Conservation (phyloP, 306 rosid species). For the Sindora glabra region DNA sequence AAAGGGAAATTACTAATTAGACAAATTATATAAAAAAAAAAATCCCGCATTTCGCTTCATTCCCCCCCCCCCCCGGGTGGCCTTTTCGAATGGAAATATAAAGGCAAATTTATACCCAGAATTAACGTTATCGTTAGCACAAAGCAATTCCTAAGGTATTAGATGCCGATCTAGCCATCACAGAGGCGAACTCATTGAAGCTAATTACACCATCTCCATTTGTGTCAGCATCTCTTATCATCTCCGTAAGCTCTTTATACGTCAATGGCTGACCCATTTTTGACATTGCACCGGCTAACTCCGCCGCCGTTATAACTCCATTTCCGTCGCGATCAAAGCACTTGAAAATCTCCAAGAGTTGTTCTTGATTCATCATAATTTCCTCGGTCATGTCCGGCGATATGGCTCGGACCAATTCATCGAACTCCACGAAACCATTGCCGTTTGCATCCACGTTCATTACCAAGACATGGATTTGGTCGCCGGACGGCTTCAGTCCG, state of each 20-base stretch:
- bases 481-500: constrained; percentile 65
- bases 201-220: constrained; percentile 84
- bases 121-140: not conserved
- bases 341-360: constrained; percentile 51
- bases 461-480: constrained; percentile 49
- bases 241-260: constrained; percentile 66
- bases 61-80: not conserved
- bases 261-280: constrained; percentile 82
- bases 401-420: constrained; percentile 54
- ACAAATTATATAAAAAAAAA: no score
- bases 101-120: not conserved
- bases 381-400: constrained; percentile 52
- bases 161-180: constrained; percentile 68
- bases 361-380: constrained; percentile 44
- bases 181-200: constrained; percentile 57
- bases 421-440: constrained; percentile 74
- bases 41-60: no score
- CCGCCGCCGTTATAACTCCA: constrained; percentile 64
- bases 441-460: constrained; percentile 62
- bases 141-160: constrained; percentile 44
- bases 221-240: constrained; percentile 69
- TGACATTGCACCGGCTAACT: constrained; percentile 77
- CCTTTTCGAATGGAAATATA: not conserved
- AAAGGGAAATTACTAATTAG: no score
- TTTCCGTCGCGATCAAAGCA: constrained; percentile 77